Conservation (phyloP, 1,139 yeast genomes). For the Scheffersomyces lignicola region DNA sequence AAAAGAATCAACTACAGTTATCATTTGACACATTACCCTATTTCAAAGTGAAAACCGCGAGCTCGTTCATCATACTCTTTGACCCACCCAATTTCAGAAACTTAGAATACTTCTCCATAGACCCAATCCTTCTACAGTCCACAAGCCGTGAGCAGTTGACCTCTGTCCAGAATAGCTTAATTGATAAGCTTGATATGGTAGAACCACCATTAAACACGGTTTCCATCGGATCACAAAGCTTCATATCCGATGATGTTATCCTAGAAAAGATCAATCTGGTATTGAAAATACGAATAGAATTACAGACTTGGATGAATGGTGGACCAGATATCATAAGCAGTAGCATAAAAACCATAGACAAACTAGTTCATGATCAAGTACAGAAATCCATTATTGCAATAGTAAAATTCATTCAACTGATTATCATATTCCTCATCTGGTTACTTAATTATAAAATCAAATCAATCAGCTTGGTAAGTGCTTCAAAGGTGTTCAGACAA, state of each 20-base stretch:
- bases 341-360: not conserved
- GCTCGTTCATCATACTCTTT: slow-evolving; percentile 52
- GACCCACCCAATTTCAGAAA: slow-evolving; percentile 72
- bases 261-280: slow-evolving; percentile 37
- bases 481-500: slow-evolving; percentile 73
- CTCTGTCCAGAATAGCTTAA: slow-evolving; percentile 6
- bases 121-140: slow-evolving; percentile 70
- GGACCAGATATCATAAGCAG: not conserved
- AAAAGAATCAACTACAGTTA: slow-evolving; percentile 8
- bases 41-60: slow-evolving; percentile 2
- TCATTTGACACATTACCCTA: slow-evolving; percentile 10
- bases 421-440: slow-evolving; percentile 21
- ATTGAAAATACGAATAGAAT: slow-evolving; percentile 20
- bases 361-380: not conserved
- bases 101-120: slow-evolving; percentile 77
- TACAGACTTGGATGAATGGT: slow-evolving; percentile 7
- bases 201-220: not conserved
- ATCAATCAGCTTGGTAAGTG: slow-evolving; percentile 27
- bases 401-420: slow-evolving; percentile 18
- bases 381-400: slow-evolving; percentile 10
- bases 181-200: slow-evolving; percentile 7
- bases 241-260: slow-evolving; percentile 27
- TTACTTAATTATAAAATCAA: slow-evolving; percentile 24
- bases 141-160: slow-evolving; percentile 22
- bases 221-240: slow-evolving; percentile 4